A percentile compares a stretch with the other conserved stretches of the same genome.
phyloP scores from a whole-genome alignment of 1,139 yeast species.

The Hanseniaspora sp. region DNA sequence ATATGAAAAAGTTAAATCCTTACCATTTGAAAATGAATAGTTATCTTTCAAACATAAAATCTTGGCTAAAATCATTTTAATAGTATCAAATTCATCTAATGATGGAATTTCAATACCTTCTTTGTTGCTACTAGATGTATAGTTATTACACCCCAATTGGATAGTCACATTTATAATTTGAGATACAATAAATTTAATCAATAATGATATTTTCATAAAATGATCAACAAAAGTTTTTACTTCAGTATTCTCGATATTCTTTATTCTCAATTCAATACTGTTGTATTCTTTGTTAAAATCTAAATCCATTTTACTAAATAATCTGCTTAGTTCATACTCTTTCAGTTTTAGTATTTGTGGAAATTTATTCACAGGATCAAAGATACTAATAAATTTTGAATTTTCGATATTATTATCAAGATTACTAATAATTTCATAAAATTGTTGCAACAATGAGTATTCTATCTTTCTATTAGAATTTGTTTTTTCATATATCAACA shows the following conservation, averaged over 20 bases:
- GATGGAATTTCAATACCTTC: slow-evolving; percentile 3
- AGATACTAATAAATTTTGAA: background rate
- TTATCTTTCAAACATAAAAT: background rate
- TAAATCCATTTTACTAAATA: background rate
- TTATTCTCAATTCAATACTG: background rate
- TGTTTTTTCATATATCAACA: background rate
- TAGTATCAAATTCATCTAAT: slow-evolving; percentile 1
- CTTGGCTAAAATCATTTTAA: background rate
- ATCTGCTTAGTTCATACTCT: slow-evolving; percentile 2
- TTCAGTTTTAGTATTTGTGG: slow-evolving; percentile 7
- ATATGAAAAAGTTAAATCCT: background rate
- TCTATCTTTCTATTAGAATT: background rate
- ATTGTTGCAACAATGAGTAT: background rate
- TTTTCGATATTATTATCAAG: background rate
- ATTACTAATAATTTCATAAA: background rate
- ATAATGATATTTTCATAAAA: slow-evolving; percentile 2
- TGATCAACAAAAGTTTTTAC: slow-evolving; percentile 1
- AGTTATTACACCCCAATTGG: background rate
- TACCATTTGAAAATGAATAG: background rate
- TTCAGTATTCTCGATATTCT: background rate
- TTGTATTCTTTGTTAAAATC: slow-evolving; percentile 1
- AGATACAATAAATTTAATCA: slow-evolving; percentile 8
- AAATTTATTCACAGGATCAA: slow-evolving; percentile 5
- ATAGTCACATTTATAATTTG: slow-evolving; percentile 6
- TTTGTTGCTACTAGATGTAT: background rate